Percentiles rank a stretch among this genome's conserved stretches.
Evolutionary conservation across 116 monocot genomes (phyloP).

Genomic region (Trichopus zeylanicus): DNA sequence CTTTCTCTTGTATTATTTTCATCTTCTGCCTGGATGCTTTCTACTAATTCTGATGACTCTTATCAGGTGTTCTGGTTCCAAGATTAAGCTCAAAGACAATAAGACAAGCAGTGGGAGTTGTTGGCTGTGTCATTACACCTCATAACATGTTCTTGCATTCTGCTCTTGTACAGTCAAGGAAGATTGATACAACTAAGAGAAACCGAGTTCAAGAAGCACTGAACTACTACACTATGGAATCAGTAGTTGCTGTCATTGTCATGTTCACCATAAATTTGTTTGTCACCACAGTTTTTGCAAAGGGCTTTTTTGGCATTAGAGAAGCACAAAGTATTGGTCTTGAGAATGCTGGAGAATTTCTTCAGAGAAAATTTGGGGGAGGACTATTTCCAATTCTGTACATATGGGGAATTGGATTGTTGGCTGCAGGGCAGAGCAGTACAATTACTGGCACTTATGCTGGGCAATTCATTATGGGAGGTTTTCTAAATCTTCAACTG

Average conservation of each 20-base stretch:
- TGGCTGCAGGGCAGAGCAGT: conserved; percentile 94
- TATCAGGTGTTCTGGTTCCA: conserved; percentile 67
- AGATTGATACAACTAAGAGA: conserved; percentile 56
- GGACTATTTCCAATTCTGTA: conserved; percentile 78
- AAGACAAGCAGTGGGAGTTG: conserved; percentile 82
- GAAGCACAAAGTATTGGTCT: conserved; percentile 69
- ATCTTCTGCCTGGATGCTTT: no score
- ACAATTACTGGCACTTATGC: conserved; percentile 96
- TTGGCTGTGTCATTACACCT: conserved; percentile 93
- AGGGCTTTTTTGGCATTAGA: conserved; percentile 81
- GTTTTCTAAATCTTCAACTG: conserved; percentile 67
- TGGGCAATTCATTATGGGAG: conserved; percentile 98
- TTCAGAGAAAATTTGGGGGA: conserved; percentile 77
- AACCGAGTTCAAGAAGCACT: conserved; percentile 67
- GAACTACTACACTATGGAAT: conserved; percentile 82
- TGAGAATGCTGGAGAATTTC: conserved; percentile 81
- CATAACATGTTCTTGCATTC: conserved; percentile 94
- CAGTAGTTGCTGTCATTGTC: conserved; percentile 56
- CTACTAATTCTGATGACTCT: neutral
- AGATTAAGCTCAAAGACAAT: conserved; percentile 79
- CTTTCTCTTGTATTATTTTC: no score
- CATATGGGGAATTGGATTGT: conserved; percentile 90
- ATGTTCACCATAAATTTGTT: conserved; percentile 81
- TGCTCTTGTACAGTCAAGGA: conserved; percentile 88
- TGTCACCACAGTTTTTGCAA: conserved; percentile 94